Conservation (phyloP, 805 yeast genomes). For the Ogataea trehaloabstinens region DNA sequence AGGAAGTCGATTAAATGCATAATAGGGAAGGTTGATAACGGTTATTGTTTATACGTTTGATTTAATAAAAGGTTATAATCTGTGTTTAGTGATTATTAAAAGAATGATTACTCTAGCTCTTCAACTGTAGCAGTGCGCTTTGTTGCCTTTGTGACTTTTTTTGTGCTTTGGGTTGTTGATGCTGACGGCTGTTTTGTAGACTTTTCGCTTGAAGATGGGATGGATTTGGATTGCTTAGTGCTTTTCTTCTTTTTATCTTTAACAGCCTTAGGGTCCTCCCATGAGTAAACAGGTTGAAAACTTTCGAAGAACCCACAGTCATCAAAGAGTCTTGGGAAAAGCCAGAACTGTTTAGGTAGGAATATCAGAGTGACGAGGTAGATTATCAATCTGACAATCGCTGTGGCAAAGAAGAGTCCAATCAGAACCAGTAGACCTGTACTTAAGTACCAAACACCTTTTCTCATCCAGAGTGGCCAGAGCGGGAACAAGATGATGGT, state of each 20-base stretch:
- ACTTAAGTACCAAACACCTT: conserved; percentile 87
- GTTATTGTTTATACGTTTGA: conserved; percentile 1
- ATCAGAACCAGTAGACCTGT: conserved; percentile 72
- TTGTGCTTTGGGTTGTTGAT: conserved; percentile 10
- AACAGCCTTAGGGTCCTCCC: conserved; percentile 46
- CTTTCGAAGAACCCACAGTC: conserved; percentile 94
- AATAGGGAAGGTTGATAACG: conserved; percentile 1
- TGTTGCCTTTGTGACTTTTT: conserved; percentile 12
- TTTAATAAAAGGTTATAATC: conserved; percentile 1
- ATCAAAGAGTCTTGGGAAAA: conserved; percentile 92
- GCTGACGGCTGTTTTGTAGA: conserved; percentile 1
- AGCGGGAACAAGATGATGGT: conserved; percentile 79
- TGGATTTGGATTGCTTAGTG: neutral
- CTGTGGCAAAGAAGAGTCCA: conserved; percentile 71
- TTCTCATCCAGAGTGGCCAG: conserved; percentile 90
- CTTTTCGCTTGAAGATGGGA: neutral
- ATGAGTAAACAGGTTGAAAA: conserved; percentile 85
- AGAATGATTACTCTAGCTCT: conserved; percentile 15
- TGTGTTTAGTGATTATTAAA: neutral
- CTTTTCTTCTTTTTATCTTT: conserved; percentile 13
- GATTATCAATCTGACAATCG: conserved; percentile 74
- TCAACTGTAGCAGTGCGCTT: conserved; percentile 28
- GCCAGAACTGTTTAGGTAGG: conserved; percentile 81
- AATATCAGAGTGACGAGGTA: conserved; percentile 58
- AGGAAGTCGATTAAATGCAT: conserved; percentile 64